Evolutionary conservation across 345 rosid genomes (phyloP).

Genomic region (Abelmoschus esculentus): DNA sequence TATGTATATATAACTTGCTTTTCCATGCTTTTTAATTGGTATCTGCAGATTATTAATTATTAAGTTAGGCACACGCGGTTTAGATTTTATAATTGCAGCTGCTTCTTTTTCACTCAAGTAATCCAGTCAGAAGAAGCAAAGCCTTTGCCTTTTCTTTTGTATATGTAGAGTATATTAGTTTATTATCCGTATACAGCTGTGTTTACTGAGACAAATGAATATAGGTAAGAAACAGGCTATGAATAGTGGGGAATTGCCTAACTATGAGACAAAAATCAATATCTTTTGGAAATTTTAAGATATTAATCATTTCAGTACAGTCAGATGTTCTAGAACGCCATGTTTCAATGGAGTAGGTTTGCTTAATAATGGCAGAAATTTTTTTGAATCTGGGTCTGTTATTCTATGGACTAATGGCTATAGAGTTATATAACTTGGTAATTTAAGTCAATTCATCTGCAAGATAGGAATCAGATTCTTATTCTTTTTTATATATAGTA

Average conservation of each 20-base stretch:
- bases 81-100: not conserved
- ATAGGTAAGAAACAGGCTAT: not conserved
- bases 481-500: not conserved
- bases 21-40: not conserved
- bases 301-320: not conserved
- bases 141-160: not conserved
- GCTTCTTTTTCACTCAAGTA: not conserved
- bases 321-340: no score
- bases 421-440: not conserved
- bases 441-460: not conserved
- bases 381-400: not conserved
- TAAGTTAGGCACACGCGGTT: not conserved
- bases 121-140: constrained; percentile 4
- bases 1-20: not conserved
- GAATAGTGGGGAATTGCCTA: not conserved
- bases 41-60: not conserved
- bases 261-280: not conserved
- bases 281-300: not conserved
- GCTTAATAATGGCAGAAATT: not conserved
- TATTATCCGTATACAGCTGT: not conserved
- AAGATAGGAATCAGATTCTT: not conserved
- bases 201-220: not conserved
- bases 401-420: no score
- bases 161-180: not conserved
- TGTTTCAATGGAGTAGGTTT: not conserved